Evolutionary conservation across 2,329 filamentous ascomycete genomes (phyloP).

Genomic region (Blastomyces emzantsi): DNA sequence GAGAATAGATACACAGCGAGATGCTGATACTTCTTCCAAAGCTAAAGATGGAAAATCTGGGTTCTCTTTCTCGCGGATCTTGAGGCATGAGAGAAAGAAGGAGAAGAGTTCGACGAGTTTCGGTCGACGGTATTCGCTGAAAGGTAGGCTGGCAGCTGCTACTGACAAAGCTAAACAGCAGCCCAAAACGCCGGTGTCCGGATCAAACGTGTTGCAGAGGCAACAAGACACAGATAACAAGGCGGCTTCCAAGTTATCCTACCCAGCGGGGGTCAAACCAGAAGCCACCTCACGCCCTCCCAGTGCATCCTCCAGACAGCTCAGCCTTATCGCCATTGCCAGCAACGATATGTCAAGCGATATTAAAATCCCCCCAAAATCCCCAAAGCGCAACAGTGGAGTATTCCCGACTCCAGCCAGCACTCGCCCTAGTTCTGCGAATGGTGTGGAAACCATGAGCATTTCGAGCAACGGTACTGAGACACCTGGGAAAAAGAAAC

Average conservation of each 20-base stretch:
- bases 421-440: conserved; percentile 1
- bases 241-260: not conserved
- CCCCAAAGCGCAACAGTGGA: conserved; percentile 6
- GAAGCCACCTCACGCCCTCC: not conserved
- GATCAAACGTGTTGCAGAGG: not conserved
- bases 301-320: not conserved
- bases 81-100: conserved; percentile 11
- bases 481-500: not conserved
- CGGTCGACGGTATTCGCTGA: not conserved
- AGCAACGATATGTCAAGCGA: not conserved
- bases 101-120: conserved; percentile 2
- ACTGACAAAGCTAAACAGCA: not conserved
- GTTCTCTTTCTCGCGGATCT: conserved; percentile 11
- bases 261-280: too few relatives aligned
- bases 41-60: not conserved
- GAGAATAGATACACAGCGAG: not conserved
- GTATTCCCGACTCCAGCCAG: not conserved
- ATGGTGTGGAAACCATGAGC: not conserved
- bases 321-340: not conserved
- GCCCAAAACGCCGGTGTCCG: not conserved
- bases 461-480: not conserved
- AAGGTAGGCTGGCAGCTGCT: not conserved
- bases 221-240: not conserved
- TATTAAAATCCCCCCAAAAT: conserved; percentile 6
- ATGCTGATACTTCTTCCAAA: not conserved